These are phyloP conservation scores for Pulicaria dysenterica DNA, from an alignment of 129 eudicot species.

Conservation along the genomic window DNA sequence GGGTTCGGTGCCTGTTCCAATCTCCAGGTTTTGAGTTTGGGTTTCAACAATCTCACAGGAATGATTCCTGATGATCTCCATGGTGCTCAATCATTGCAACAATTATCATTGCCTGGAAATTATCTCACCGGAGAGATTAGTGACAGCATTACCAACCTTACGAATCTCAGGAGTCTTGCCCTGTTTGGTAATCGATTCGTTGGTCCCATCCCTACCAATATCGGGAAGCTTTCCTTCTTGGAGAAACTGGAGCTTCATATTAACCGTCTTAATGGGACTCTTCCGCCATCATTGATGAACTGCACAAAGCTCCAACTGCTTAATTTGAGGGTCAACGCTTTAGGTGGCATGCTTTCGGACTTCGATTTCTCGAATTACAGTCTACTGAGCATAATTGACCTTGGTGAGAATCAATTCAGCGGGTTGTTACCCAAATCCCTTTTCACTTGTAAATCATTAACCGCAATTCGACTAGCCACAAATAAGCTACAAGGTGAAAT, in stretches of 20 bases:
- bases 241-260: constrained; percentile 22
- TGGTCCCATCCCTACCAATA: constrained; percentile 46
- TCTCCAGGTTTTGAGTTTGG: constrained; percentile 37
- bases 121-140: constrained; percentile 32
- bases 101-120: constrained; percentile 50
- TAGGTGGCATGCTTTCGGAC: constrained; percentile 44
- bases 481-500: constrained; percentile 38
- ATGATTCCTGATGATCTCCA: constrained; percentile 44
- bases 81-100: constrained; percentile 24
- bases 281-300: constrained; percentile 49
- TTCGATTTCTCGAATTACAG: constrained; percentile 48
- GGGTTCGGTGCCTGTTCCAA: constrained; percentile 38
- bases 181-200: constrained; percentile 44
- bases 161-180: constrained; percentile 43
- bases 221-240: constrained; percentile 49
- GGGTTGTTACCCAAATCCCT: constrained; percentile 43
- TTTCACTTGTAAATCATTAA: constrained; percentile 29
- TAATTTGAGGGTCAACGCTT: constrained; percentile 50
- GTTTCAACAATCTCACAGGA: constrained; percentile 38
- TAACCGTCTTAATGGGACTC: constrained; percentile 41
- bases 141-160: constrained; percentile 36
- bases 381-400: constrained; percentile 32
- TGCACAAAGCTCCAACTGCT: constrained; percentile 48
- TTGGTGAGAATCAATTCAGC: constrained; percentile 37
- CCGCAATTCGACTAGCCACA: constrained; percentile 29